Base-by-base conservation (phyloP, 2,329 filamentous ascomycete species). In the Fusarium proliferatum region DNA sequence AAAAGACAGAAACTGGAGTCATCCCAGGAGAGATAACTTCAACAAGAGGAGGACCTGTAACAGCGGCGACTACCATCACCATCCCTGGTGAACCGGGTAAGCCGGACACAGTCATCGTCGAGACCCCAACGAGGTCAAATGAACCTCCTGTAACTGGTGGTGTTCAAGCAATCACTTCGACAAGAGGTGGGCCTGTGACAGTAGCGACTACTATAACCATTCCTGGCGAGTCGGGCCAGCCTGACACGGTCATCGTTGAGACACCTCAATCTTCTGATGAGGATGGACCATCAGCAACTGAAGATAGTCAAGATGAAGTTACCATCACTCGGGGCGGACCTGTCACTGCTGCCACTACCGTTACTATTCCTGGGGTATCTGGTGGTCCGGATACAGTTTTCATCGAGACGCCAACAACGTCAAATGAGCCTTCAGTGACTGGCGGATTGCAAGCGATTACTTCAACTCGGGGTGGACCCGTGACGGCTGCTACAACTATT, bases 31-130 rank as follows among this genome's bases (percentile, higher is more conserved):
- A 62, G 19, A 28, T 43, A 0, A 41, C 60, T 33, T 23, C 28
- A 4, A 56, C 28, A 13, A 17, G 53, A 4, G 64, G 66, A 6
- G 66, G 64, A 0, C 34, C 66, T 8, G 64, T 49, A 9, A 33
- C 64, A 10, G 39, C 6, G 2, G 33, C 23, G 3, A 55, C 16
- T 2, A 69, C 65, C 1, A 34, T 55, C 5, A 58, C 53, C 1
- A 58, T 69, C 6, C 26, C 64, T 6, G 49, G 38, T 1, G n/a
- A 21, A 1, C 26, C 43, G 2, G 67, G 66, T 9, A 28, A 49
- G 19, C 52, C 66, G 6, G 66, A 69, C 2, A 69, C 52, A 0
- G 33, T 69, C 6, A 33, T 69, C 6, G 9, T 69, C 3, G 51
- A 69, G 19, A 52, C 30, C 9, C 21, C 48, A 26, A 26, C 48